Percentiles rank a stretch among this genome's conserved stretches.
Evolutionary conservation across 2,329 filamentous ascomycete species (phyloP).

Genomic region (Biscogniauxia mediterranea): DNA sequence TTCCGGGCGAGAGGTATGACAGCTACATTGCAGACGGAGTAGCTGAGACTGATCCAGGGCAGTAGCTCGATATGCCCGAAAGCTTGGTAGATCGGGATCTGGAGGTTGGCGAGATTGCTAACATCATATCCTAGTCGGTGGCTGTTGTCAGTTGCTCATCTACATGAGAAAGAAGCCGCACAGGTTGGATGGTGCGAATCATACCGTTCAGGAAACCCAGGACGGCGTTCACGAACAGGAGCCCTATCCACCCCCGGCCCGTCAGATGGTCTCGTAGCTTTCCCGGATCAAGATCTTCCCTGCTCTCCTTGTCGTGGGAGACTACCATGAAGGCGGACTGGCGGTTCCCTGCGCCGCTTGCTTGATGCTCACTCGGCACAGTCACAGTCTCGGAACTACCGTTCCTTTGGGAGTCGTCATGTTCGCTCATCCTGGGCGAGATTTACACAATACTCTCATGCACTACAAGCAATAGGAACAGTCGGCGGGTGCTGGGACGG

Average conservation of each 20-base stretch:
- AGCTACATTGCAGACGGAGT: conserved; percentile 32
- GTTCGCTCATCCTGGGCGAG: neutral
- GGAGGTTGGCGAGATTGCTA: conserved; percentile 52
- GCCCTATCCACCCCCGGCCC: conserved; percentile 12
- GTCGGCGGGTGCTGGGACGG: neutral
- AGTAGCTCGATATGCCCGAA: conserved; percentile 37
- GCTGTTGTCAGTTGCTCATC: neutral
- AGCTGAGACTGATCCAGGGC: conserved; percentile 36
- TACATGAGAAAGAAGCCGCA: neutral
- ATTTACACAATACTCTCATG: neutral
- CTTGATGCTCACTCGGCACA: neutral
- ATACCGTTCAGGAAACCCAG: conserved; percentile 15
- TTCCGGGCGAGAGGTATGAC: conserved; percentile 33
- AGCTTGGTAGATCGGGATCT: conserved; percentile 54
- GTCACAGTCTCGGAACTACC: neutral
- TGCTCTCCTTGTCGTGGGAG: neutral
- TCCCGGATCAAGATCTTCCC: neutral
- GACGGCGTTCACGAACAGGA: conserved; percentile 17
- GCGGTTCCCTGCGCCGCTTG: neutral
- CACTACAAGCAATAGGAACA: neutral
- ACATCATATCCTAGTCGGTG: conserved; percentile 36
- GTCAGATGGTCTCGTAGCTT: conserved; percentile 5
- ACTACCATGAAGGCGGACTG: neutral
- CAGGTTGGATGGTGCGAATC: neutral
- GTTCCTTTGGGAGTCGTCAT: neutral